phyloP scores from a whole-genome alignment of 352 stramenopile genomes.

The Halophytophthora polymorphica region DNA sequence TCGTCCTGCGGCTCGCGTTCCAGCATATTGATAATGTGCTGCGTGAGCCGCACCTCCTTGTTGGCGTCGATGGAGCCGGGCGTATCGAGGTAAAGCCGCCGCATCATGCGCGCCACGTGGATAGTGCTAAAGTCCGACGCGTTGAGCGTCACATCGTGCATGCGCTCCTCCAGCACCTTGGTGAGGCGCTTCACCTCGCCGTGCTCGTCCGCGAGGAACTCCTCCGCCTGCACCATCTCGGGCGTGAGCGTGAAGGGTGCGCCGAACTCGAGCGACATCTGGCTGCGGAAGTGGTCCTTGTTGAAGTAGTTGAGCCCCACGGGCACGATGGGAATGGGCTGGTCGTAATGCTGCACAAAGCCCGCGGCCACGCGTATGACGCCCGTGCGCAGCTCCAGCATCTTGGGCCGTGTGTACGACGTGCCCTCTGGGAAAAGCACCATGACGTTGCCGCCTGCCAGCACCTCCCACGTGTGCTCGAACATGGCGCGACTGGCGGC shows the following conservation, averaged over 20 bases:
- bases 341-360: slow-evolving; percentile 68
- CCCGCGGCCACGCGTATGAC: slow-evolving; percentile 70
- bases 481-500: slow-evolving; percentile 69
- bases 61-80: slow-evolving; percentile 60
- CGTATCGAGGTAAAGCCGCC: slow-evolving; percentile 64
- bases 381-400: slow-evolving; percentile 69
- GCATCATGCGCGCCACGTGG: slow-evolving; percentile 54
- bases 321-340: slow-evolving; percentile 65
- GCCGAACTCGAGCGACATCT: slow-evolving; percentile 73
- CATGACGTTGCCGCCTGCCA: slow-evolving; percentile 64
- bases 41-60: slow-evolving; percentile 70
- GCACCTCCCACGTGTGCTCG: slow-evolving; percentile 63
- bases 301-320: slow-evolving; percentile 83
- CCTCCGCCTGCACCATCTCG: slow-evolving; percentile 38
- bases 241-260: slow-evolving; percentile 47
- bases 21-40: slow-evolving; percentile 76
- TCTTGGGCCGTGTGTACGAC: slow-evolving; percentile 77
- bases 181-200: slow-evolving; percentile 49
- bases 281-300: slow-evolving; percentile 75
- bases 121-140: slow-evolving; percentile 68
- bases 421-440: slow-evolving; percentile 79
- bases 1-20: slow-evolving; percentile 41
- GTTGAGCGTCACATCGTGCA: slow-evolving; percentile 43
- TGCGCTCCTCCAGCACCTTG: slow-evolving; percentile 40
- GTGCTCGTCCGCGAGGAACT: slow-evolving; percentile 24